Percentiles rank a stretch among this genome's conserved stretches.
These are phyloP conservation scores for Mortierella sp. DNA, from an alignment of 371 early-diverging fungal genomes.

Conservation along the genomic window DNA sequence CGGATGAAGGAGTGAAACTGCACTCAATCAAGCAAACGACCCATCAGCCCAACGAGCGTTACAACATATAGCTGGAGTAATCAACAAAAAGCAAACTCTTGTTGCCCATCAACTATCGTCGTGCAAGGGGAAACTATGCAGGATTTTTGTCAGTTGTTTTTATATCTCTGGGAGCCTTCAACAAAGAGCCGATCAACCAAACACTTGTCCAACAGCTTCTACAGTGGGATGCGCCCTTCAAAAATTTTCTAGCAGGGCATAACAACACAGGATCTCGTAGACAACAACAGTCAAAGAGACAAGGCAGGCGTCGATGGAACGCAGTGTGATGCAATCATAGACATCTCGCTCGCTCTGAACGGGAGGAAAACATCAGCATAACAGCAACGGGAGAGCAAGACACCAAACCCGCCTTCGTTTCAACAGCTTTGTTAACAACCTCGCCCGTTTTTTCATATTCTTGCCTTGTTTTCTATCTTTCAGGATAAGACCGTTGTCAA, in stretches of 20 bases:
- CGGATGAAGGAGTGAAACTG: neutral
- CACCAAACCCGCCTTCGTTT: neutral
- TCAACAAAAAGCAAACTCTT: neutral
- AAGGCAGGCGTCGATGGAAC: neutral
- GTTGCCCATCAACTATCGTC: neutral
- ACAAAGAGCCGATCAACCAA: neutral
- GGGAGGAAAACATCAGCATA: neutral
- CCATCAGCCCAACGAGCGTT: neutral
- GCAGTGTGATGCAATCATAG: neutral
- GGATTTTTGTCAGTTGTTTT: slow-evolving; percentile 9
- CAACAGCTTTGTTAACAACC: slow-evolving; percentile 4
- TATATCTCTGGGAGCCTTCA: neutral
- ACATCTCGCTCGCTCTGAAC: neutral
- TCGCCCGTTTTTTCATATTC: neutral
- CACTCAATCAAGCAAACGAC: neutral
- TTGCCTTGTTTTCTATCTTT: neutral
- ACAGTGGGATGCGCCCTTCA: neutral
- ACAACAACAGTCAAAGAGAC: neutral
- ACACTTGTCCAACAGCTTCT: neutral
- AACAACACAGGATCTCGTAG: neutral
- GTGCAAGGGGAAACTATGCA: slow-evolving; percentile 41
- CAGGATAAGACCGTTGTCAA: slow-evolving; percentile 88
- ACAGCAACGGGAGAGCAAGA: neutral
- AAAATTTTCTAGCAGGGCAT: neutral
- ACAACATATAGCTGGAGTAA: neutral